Conservation (phyloP, 805 yeast species). For the Clavispora asparagi region DNA sequence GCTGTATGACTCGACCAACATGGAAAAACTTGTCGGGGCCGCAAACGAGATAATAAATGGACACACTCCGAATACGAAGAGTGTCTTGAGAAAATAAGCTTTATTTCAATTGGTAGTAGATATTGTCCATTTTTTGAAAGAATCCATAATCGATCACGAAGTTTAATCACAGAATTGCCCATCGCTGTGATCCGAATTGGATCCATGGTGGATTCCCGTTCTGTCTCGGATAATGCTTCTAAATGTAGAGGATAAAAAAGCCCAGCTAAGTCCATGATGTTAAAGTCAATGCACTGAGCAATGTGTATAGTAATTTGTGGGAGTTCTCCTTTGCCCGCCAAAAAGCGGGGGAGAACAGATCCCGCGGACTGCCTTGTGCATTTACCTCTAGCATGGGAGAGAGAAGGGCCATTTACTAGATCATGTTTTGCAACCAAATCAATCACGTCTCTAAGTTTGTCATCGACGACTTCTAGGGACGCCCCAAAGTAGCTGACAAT, state of each 20-base stretch:
- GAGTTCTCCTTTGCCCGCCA: neutral
- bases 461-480: conserved; percentile 2
- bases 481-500: conserved; percentile 22
- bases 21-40: conserved; percentile 40
- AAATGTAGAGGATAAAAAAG: conserved; percentile 22
- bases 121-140: conserved; percentile 20
- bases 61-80: conserved; percentile 40
- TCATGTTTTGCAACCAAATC: conserved; percentile 6
- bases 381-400: neutral
- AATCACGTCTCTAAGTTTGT: neutral
- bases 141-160: conserved; percentile 24
- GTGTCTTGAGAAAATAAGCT: conserved; percentile 41
- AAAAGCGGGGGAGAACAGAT: neutral
- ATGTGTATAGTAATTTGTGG: conserved; percentile 18
- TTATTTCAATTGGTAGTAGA: conserved; percentile 31
- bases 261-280: conserved; percentile 28
- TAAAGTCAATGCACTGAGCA: conserved; percentile 34
- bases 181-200: neutral
- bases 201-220: neutral
- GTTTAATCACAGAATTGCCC: conserved; percentile 20
- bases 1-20: conserved; percentile 27
- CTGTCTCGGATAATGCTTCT: conserved; percentile 9
- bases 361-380: neutral
- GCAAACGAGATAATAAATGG: conserved; percentile 29
- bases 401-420: conserved; percentile 1